phyloP scores from a whole-genome alignment of 805 yeast species.

The Middelhovenomyces tepae region DNA sequence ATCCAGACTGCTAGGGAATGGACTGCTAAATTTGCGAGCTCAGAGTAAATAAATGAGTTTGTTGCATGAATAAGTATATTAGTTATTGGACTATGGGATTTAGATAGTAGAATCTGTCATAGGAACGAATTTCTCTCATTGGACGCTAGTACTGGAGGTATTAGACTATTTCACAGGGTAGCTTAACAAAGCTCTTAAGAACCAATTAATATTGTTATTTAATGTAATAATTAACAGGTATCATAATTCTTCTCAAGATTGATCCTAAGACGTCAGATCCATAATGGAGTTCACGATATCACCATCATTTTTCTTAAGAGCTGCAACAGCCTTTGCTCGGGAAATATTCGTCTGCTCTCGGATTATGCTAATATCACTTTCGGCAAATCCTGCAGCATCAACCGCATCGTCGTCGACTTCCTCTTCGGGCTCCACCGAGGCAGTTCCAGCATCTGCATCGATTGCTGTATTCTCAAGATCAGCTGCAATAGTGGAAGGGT shows the following conservation, averaged over 20 bases:
- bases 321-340: constrained; percentile 83
- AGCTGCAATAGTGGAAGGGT: constrained; percentile 19
- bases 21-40: constrained; percentile 65
- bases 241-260: too few species aligned
- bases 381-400: constrained; percentile 77
- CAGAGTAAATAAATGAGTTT: too few species aligned
- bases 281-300: constrained; percentile 96
- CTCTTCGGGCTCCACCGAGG: constrained; percentile 31
- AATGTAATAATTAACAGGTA: too few species aligned
- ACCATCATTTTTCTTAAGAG: constrained; percentile 79
- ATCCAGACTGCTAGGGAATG: constrained; percentile 70
- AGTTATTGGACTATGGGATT: too few species aligned
- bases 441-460: constrained; percentile 21
- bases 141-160: too few species aligned
- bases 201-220: too few species aligned
- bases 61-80: too few species aligned
- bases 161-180: too few species aligned
- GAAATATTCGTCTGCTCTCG: constrained; percentile 87
- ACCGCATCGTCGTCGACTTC: constrained; percentile 64
- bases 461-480: constrained; percentile 24
- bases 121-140: too few species aligned
- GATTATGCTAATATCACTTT: constrained; percentile 76
- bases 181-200: too few species aligned
- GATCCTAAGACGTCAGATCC: too few species aligned
- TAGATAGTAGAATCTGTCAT: too few species aligned